Evolutionary conservation across 2,329 filamentous ascomycete species (phyloP).

Genomic region (Anthostomella pinea): DNA sequence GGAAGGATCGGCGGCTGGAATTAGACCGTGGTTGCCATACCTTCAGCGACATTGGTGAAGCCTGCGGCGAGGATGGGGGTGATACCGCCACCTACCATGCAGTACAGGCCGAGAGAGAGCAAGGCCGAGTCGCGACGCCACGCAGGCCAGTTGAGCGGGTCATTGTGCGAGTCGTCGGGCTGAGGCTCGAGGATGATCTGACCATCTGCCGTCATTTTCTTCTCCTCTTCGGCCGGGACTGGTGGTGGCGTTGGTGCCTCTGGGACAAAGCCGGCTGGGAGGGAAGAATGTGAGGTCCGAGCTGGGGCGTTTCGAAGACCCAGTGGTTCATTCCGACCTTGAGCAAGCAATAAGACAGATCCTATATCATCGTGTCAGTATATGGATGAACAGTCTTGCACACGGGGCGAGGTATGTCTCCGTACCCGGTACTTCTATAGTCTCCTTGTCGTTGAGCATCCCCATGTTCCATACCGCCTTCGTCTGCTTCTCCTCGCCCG

Average conservation of each 20-base stretch:
- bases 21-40: slow-evolving; percentile 38
- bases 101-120: slow-evolving; percentile 83
- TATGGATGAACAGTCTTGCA: neutral
- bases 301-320: slow-evolving; percentile 56
- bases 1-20: neutral
- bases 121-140: slow-evolving; percentile 79
- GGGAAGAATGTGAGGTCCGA: slow-evolving; percentile 56
- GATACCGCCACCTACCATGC: slow-evolving; percentile 89
- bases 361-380: slow-evolving; percentile 37
- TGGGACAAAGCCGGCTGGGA: slow-evolving; percentile 45
- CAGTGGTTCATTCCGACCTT: slow-evolving; percentile 56
- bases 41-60: slow-evolving; percentile 72
- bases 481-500: slow-evolving; percentile 13
- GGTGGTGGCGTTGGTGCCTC: slow-evolving; percentile 30
- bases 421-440: slow-evolving; percentile 83
- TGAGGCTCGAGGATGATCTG: slow-evolving; percentile 87
- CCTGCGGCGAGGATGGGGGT: slow-evolving; percentile 87
- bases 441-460: slow-evolving; percentile 77
- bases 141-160: slow-evolving; percentile 86
- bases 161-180: slow-evolving; percentile 85
- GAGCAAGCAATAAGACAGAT: slow-evolving; percentile 55
- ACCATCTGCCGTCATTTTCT: slow-evolving; percentile 79
- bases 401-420: neutral
- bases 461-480: slow-evolving; percentile 60
- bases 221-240: slow-evolving; percentile 36